These are phyloP conservation scores for Citrus australasica DNA, from an alignment of 345 rosid genomes.

Conservation along the genomic window DNA sequence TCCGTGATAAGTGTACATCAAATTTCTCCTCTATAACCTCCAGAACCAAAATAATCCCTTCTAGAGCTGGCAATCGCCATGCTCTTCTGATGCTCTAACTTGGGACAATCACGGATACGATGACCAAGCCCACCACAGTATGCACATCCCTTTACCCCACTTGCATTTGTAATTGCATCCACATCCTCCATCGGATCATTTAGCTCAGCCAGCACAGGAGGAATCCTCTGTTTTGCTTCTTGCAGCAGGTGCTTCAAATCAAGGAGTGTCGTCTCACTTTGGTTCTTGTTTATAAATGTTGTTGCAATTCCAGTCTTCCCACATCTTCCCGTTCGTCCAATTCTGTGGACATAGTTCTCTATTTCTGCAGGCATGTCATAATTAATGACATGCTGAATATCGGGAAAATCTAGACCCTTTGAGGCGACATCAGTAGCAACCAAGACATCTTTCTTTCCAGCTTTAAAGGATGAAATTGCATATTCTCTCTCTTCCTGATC, in stretches of 20 bases:
- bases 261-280: slow-evolving; percentile 79
- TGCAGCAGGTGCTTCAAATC: slow-evolving; percentile 88
- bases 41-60: slow-evolving; percentile 86
- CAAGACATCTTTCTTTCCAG: slow-evolving; percentile 79
- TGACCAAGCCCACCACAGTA: slow-evolving; percentile 96
- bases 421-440: slow-evolving; percentile 96
- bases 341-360: slow-evolving; percentile 90
- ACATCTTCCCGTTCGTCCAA: slow-evolving; percentile 91
- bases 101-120: slow-evolving; percentile 82
- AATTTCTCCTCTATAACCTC: slow-evolving; percentile 89
- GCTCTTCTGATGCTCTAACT: slow-evolving; percentile 84
- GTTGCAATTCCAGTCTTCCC: slow-evolving; percentile 95
- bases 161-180: slow-evolving; percentile 60
- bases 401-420: slow-evolving; percentile 90
- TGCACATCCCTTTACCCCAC: slow-evolving; percentile 93
- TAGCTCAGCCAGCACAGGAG: slow-evolving; percentile 87
- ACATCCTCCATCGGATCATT: slow-evolving; percentile 85
- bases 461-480: slow-evolving; percentile 81
- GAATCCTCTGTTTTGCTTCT: slow-evolving; percentile 92
- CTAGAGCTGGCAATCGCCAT: slow-evolving; percentile 77
- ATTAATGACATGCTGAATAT: slow-evolving; percentile 86
- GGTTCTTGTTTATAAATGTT: slow-evolving; percentile 92
- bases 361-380: slow-evolving; percentile 97
- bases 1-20: slow-evolving; percentile 10
- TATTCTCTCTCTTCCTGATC: slow-evolving; percentile 95